phyloP scores from a whole-genome alignment of 2,329 filamentous ascomycete genomes.

The Aspergillaceae sp. region DNA sequence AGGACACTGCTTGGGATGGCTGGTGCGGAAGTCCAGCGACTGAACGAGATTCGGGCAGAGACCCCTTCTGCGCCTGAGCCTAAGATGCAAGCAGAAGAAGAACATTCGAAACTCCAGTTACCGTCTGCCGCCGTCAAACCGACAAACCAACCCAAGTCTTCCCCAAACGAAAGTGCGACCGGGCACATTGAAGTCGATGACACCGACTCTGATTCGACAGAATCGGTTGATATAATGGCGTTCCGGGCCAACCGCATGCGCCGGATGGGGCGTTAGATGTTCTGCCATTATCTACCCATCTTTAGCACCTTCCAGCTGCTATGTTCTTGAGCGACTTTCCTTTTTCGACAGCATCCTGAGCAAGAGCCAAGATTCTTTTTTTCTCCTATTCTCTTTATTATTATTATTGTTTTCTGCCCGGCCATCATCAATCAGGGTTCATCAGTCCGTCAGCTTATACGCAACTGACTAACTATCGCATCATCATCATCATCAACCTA shows the following conservation, averaged over 20 bases:
- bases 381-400: too few species aligned
- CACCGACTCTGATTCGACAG: slow-evolving; percentile 17
- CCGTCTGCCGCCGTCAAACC: slow-evolving; percentile 2
- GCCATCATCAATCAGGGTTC: too few species aligned
- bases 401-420: background rate
- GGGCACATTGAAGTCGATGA: slow-evolving; percentile 31
- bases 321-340: background rate
- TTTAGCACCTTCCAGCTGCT: background rate
- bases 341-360: too few species aligned
- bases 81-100: slow-evolving; percentile 10
- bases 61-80: slow-evolving; percentile 7
- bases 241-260: slow-evolving; percentile 8
- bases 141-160: slow-evolving; percentile 9
- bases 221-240: slow-evolving; percentile 12
- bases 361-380: too few species aligned
- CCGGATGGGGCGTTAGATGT: background rate
- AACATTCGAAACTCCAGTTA: slow-evolving; percentile 1
- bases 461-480: background rate
- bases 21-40: slow-evolving; percentile 50
- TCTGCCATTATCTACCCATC: background rate
- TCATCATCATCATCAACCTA: background rate
- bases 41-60: slow-evolving; percentile 43
- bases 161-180: slow-evolving; percentile 10
- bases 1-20: slow-evolving; percentile 55
- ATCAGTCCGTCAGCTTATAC: background rate